phyloP scores from a whole-genome alignment of 306 rosid genomes.

The Ormosia emarginata region DNA sequence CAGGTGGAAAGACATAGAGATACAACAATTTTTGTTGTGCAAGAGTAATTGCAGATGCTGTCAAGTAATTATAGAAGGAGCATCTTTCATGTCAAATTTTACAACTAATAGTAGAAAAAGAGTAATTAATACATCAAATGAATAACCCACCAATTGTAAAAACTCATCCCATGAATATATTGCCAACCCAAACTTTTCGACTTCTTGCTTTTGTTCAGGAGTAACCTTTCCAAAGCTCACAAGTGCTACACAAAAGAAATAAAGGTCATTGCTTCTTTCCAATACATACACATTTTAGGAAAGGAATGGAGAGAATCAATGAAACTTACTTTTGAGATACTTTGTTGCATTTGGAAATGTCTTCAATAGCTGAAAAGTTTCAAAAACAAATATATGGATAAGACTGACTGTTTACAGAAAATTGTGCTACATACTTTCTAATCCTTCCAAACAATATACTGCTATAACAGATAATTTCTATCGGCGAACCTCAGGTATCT shows the following conservation, averaged over 20 bases:
- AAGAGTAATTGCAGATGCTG: not conserved
- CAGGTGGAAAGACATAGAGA: not conserved
- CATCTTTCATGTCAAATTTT: constrained; percentile 2
- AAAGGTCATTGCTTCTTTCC: constrained; percentile 8
- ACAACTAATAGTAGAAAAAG: not conserved
- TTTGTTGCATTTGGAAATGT: constrained; percentile 60
- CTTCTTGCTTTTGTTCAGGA: constrained; percentile 60
- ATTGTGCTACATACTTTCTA: not conserved
- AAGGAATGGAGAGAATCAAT: constrained; percentile 24
- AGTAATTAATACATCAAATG: constrained; percentile 3
- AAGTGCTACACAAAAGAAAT: constrained; percentile 43
- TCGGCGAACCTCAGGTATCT: constrained; percentile 70
- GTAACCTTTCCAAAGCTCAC: constrained; percentile 92
- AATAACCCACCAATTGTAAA: constrained; percentile 62
- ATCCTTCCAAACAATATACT: not conserved
- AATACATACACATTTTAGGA: not conserved
- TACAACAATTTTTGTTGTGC: not conserved
- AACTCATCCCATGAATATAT: constrained; percentile 83
- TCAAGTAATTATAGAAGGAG: not conserved
- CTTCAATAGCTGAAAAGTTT: constrained; percentile 66
- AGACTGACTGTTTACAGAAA: constrained; percentile 1
- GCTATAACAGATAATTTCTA: not conserved
- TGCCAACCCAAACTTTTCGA: constrained; percentile 47
- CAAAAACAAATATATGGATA: not conserved
- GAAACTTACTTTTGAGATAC: constrained; percentile 59